Base-by-base conservation (phyloP, 495 filamentous ascomycete genomes). In the Aspergillus nanangensis region DNA sequence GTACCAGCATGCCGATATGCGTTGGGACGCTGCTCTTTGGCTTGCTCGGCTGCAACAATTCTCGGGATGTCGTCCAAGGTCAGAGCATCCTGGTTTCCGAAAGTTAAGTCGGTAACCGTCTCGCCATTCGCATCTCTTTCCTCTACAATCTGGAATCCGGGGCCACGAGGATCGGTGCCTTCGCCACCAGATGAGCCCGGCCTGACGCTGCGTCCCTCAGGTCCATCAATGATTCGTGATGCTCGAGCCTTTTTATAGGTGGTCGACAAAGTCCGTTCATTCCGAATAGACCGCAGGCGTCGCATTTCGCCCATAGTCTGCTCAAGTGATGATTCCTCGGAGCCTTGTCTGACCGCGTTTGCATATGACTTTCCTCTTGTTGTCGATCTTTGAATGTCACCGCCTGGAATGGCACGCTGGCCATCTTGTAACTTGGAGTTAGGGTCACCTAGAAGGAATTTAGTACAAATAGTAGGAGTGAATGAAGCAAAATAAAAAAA, bases 31-130 rank as follows among this genome's bases (percentile, higher is more conserved):
- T 95, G 91, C 60, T 95, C 91, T 59, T 86, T 83, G 21, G 93
- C 91, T 68, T 97, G 93, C 56, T 96, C 89, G 8, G 92, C 88
- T 2, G 93, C 93, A 34, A 96, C 88, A 51, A 99, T 94, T 50
- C 92, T 78, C n/a, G 93, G 92, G 50, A 99, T 96, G 59, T 99
- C 93, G 63, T 97, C 93, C 45, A 99, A 71, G 4, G 90, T 96
- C 25, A 97, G 73, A 11, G 88, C 87, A 70, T 96, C 90, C 47
- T 92, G 86, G 52, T 87, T 80, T n/a, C 87, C 88, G 52, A 98
- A 87, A 37, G 87, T 88, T 50, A 90, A 71, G 43, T 90, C 84
- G 19, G 80, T 82, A 18, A 79, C 77, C n/a, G 77, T 74, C 32
- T 92, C 86, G 21, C 83, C 80, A 47, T 82, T 83, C 27, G 72